phyloP scores from a whole-genome alignment of 768 basidiomycete species.

The Holtermannia corniformis region DNA sequence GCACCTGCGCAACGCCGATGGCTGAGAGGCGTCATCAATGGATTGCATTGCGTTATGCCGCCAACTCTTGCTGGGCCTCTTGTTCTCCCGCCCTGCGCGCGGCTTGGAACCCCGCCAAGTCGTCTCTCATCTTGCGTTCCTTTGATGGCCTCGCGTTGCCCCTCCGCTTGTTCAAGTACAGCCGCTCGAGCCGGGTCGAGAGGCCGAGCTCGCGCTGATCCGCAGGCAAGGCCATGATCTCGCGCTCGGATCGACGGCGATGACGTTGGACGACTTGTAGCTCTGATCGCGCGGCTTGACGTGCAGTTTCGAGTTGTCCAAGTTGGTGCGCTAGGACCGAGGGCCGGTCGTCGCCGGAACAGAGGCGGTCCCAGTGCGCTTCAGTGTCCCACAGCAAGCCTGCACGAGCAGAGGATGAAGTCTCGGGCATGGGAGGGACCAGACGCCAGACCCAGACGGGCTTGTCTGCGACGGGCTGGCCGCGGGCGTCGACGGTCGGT shows the following conservation, averaged over 20 bases:
- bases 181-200: conserved; percentile 19
- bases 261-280: conserved; percentile 3
- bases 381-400: conserved; percentile 1
- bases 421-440: neutral
- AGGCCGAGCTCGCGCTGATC: conserved; percentile 13
- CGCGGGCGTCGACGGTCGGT: neutral
- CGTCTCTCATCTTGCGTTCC: conserved; percentile 14
- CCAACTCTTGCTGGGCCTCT: conserved; percentile 2
- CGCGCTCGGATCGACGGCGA: conserved; percentile 15
- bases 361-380: conserved; percentile 16
- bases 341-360: conserved; percentile 5
- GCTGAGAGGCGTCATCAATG: conserved; percentile 2
- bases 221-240: conserved; percentile 19
- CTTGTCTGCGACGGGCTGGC: neutral
- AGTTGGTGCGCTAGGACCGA: conserved; percentile 4
- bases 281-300: conserved; percentile 7
- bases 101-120: neutral
- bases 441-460: neutral
- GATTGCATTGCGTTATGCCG: neutral
- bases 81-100: neutral
- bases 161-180: conserved; percentile 26
- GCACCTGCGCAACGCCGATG: conserved; percentile 36
- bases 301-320: neutral
- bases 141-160: conserved; percentile 14
- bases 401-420: neutral